A percentile compares a stretch with the other conserved stretches of the same genome.
Conservation (phyloP, 495 filamentous ascomycete genomes). For the Cercophora scortea region DNA sequence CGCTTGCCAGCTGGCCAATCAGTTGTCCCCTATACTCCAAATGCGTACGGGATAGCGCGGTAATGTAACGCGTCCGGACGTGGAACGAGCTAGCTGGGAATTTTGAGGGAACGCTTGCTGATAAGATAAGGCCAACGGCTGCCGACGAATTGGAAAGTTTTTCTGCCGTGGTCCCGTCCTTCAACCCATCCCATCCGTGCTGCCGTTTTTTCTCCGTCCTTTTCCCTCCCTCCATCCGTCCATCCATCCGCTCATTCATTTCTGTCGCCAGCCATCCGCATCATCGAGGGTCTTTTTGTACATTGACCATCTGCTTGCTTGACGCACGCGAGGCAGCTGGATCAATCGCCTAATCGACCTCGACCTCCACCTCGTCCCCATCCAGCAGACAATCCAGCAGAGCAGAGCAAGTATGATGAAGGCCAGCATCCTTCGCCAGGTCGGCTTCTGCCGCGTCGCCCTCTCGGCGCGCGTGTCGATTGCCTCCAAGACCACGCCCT, state of each 20-base stretch:
- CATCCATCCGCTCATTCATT: neutral
- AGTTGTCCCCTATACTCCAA: too few relatives aligned
- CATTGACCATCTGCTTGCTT: neutral
- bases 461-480: slow-evolving; percentile 16
- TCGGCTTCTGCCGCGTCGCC: slow-evolving; percentile 19
- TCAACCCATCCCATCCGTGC: neutral
- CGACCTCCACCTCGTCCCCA: neutral
- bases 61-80: too few relatives aligned
- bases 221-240: neutral
- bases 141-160: slow-evolving; percentile 6
- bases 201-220: neutral
- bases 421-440: slow-evolving; percentile 21
- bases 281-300: slow-evolving; percentile 4
- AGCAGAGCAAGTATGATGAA: too few relatives aligned
- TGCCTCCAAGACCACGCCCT: slow-evolving; percentile 13
- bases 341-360: neutral
- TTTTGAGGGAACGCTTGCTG: neutral
- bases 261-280: neutral
- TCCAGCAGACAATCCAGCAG: slow-evolving; percentile 2
- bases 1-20: too few relatives aligned
- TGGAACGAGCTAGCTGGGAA: too few relatives aligned
- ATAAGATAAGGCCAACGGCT: slow-evolving; percentile 6
- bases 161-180: neutral
- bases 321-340: neutral
- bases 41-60: too few relatives aligned